phyloP scores from a whole-genome alignment of 2,329 filamentous ascomycete species.

The Colletotrichum magnum region DNA sequence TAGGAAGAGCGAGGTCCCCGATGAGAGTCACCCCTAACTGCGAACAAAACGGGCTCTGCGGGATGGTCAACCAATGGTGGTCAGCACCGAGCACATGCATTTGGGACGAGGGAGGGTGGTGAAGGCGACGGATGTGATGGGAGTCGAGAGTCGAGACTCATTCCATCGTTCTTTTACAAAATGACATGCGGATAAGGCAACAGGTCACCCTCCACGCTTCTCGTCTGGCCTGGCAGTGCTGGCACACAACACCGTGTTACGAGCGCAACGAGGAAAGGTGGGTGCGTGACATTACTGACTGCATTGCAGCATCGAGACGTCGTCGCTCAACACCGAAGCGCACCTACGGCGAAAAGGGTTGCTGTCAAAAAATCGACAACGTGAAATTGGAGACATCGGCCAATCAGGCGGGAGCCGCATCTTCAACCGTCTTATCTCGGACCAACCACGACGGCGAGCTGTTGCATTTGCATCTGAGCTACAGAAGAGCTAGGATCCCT shows the following conservation, averaged over 20 bases:
- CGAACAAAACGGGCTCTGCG: slow-evolving; percentile 19
- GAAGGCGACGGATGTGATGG: slow-evolving; percentile 12
- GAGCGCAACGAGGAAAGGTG: slow-evolving; percentile 13
- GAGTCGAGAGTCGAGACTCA: not conserved
- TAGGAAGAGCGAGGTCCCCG: slow-evolving; percentile 20
- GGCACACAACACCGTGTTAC: slow-evolving; percentile 8
- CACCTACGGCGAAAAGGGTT: slow-evolving; percentile 3
- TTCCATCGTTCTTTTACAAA: slow-evolving; percentile 3
- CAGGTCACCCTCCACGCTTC: not conserved
- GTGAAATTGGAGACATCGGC: slow-evolving; percentile 54
- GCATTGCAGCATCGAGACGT: slow-evolving; percentile 20
- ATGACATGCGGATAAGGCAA: slow-evolving; percentile 19
- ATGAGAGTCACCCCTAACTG: slow-evolving; percentile 15
- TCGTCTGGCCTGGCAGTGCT: not conserved
- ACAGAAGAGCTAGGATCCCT: slow-evolving; percentile 27
- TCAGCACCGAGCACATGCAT: slow-evolving; percentile 32
- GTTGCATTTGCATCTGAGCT: slow-evolving; percentile 34
- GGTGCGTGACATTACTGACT: slow-evolving; percentile 24
- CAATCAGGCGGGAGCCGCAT: slow-evolving; percentile 53
- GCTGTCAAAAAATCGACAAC: slow-evolving; percentile 51
- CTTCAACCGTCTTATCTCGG: slow-evolving; percentile 56
- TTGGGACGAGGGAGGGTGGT: not conserved
- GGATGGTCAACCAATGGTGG: slow-evolving; percentile 31
- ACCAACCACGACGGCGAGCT: slow-evolving; percentile 52
- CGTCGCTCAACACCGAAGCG: slow-evolving; percentile 9